Conservation (phyloP, 495 filamentous ascomycete species). For the Alectoria sarmentosa region DNA sequence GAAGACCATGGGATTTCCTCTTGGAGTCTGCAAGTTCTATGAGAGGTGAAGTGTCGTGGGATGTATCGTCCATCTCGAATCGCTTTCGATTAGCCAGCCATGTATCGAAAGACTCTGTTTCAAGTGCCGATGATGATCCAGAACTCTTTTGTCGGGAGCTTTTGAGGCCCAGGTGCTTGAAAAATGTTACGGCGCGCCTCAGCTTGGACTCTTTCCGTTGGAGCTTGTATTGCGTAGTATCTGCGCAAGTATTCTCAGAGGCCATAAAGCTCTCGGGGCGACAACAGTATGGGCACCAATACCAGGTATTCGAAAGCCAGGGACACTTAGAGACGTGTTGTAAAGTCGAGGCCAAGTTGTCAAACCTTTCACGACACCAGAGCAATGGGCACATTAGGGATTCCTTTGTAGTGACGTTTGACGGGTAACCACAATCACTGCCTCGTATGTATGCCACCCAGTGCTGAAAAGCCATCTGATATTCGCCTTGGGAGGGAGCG, state of each 20-base stretch:
- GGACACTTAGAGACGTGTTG: constrained; percentile 12
- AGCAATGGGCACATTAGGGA: constrained; percentile 16
- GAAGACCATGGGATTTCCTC: background rate
- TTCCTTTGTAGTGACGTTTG: constrained; percentile 7
- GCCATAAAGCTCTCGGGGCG: constrained; percentile 12
- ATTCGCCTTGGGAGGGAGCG: constrained; percentile 4
- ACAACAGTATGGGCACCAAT: constrained; percentile 18
- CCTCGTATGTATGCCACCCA: constrained; percentile 15
- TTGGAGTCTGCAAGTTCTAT: background rate
- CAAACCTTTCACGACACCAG: constrained; percentile 18
- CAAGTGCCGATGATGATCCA: background rate
- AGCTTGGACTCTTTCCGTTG: constrained; percentile 15
- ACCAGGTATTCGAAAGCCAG: constrained; percentile 12
- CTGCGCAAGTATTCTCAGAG: background rate
- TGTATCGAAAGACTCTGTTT: background rate
- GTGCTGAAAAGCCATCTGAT: constrained; percentile 14
- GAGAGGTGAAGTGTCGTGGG: background rate
- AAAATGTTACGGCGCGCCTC: constrained; percentile 19
- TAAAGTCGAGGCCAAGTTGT: constrained; percentile 5
- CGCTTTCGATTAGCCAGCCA: background rate
- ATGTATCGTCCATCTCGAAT: constrained; percentile 1
- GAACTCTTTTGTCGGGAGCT: background rate
- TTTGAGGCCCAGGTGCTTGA: constrained; percentile 16
- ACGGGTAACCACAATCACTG: background rate
- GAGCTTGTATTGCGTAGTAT: background rate